A percentile compares a stretch with the other conserved stretches of the same genome.
These are phyloP conservation scores for Serpula lacrymans DNA, from an alignment of 768 basidiomycete species.

Conservation along the genomic window DNA sequence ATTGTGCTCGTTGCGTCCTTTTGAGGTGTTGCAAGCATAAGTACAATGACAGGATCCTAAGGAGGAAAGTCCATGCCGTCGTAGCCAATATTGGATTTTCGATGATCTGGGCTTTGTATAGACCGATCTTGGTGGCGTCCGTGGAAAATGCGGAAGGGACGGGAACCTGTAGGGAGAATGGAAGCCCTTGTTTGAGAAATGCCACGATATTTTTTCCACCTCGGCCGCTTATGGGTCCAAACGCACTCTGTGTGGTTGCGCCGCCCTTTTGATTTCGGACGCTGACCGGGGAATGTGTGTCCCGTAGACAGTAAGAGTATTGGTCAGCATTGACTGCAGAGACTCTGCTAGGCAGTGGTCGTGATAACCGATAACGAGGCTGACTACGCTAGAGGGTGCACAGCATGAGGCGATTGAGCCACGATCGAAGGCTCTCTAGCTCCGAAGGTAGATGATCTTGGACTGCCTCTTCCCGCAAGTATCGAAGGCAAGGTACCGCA, in stretches of 20 bases:
- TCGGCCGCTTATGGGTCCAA: constrained; percentile 7
- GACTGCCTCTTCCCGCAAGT: too few species aligned
- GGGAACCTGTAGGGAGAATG: constrained; percentile 13
- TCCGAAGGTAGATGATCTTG: too few species aligned
- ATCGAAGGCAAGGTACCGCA: too few species aligned
- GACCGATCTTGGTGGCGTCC: constrained; percentile 8
- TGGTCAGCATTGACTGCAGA: constrained; percentile 12
- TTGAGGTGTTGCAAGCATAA: constrained; percentile 5
- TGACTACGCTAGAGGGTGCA: too few species aligned
- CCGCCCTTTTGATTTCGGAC: constrained; percentile 15
- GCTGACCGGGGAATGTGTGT: constrained; percentile 5
- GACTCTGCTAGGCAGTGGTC: constrained; percentile 8
- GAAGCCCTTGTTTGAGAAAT: constrained; percentile 13
- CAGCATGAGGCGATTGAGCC: too few species aligned
- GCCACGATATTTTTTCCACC: constrained; percentile 14
- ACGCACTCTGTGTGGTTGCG: constrained; percentile 12
- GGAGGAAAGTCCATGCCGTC: constrained; percentile 8
- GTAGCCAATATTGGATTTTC: constrained; percentile 4
- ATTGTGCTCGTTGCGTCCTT: constrained; percentile 14
- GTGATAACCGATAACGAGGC: background rate
- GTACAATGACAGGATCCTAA: constrained; percentile 5
- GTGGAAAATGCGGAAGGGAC: background rate
- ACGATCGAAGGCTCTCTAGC: too few species aligned
- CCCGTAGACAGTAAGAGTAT: constrained; percentile 7
- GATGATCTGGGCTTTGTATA: constrained; percentile 6